Base-by-base conservation (phyloP, 2,329 filamentous ascomycete species). In the Calonectria naviculata region DNA sequence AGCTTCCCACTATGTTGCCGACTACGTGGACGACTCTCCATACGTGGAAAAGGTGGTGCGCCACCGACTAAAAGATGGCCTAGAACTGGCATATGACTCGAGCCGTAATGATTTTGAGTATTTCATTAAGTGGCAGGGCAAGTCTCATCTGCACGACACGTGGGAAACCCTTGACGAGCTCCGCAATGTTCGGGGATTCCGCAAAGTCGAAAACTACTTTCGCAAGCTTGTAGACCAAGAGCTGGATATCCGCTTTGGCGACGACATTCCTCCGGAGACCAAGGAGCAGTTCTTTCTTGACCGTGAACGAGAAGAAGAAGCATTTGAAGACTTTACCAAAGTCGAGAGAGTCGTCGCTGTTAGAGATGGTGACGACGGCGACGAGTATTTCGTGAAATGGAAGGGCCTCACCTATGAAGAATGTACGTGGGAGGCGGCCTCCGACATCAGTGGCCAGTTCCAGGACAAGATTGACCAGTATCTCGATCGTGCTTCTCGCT, bases 341-440 rank as follows among this genome's bases (percentile, higher is more conserved):
- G 95, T 98, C 36, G 97, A 99, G 83, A 92, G 97, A 77, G 93
- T 99, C 70, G 98, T 99, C 77, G 94, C 94, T 65, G 90, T 93
- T 70, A 92, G 94, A 73, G 91, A 95, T 69, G 93, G 93, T 28
- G 95, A 97, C 17, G 93, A 94, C 10, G 94, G 92, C 60, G 90
- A 90, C 0, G 95, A 98, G 81, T 99, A 99, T 82, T 94, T 92
- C 74, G 93, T 98, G 83, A 99, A 99, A 85, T 99, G 97, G 95
- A 97, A 97, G 83, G 94, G 94, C 13, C 89, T 98, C 63, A 94
- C 93, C 64, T 99, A 99, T 81, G 95, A 98, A 78, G 92, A 93
- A 73, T 98, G 94, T 83, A 99, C 97, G 2, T 99, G 97, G 97
- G 97, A 99, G 82, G 84, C 87, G 46, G 94, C 92, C 44, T 88